Conservation (phyloP, 1,284 basidiomycete species). For the Hymenochaete sp. region DNA sequence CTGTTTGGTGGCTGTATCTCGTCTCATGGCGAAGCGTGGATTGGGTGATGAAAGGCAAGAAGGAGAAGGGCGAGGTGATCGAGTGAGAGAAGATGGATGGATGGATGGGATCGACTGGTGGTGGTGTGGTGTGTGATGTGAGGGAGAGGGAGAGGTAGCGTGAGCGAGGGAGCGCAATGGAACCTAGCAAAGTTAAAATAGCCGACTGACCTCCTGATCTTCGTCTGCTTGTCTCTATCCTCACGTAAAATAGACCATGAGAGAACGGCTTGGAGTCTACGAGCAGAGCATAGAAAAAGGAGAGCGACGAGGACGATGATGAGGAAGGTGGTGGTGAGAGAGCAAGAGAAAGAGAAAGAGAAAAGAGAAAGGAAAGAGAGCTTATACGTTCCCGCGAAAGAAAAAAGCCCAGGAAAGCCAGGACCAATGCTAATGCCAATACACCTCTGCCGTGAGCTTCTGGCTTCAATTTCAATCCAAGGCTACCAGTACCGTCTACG, state of each 20-base stretch:
- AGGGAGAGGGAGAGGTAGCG: neutral
- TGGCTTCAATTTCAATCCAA: no score
- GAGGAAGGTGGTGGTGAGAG: constrained; percentile 1
- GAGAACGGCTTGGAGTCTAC: constrained; percentile 1
- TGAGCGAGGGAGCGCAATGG: neutral
- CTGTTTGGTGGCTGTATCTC: constrained; percentile 9
- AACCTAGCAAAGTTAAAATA: no score
- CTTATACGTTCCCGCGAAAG: no score
- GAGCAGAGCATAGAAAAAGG: neutral
- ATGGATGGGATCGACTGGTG: neutral
- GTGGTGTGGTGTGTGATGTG: neutral
- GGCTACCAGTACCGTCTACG: no score
- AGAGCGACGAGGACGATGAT: neutral
- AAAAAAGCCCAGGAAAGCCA: no score
- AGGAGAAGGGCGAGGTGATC: neutral
- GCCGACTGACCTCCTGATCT: no score
- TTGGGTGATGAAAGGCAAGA: neutral
- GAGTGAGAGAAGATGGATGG: neutral
- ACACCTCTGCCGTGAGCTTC: no score
- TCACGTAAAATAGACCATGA: no score
- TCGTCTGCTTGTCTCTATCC: no score
- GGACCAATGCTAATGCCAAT: no score
- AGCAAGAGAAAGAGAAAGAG: constrained; percentile 1
- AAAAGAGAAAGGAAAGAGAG: neutral
- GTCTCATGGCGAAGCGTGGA: constrained; percentile 4